Conservation (phyloP, 306 rosid genomes). For the Medicago ruthenica region DNA sequence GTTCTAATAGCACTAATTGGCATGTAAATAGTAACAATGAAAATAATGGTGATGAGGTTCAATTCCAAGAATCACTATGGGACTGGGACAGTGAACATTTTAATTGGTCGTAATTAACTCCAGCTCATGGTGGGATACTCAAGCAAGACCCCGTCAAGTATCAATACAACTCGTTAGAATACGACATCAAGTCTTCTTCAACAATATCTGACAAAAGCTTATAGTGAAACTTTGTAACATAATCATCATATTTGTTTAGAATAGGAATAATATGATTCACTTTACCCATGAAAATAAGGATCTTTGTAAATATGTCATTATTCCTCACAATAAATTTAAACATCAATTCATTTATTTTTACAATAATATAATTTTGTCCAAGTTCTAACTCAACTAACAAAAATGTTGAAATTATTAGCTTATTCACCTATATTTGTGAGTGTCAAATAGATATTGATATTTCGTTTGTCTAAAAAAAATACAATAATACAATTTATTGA, state of each 20-base stretch:
- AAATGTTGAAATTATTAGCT: no score
- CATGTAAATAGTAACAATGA: slow-evolving; percentile 23
- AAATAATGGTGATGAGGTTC: background rate
- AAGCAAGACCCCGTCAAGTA: slow-evolving; percentile 3
- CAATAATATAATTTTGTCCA: no score
- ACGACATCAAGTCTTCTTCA: background rate
- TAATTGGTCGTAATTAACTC: slow-evolving; percentile 46
- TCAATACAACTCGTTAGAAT: slow-evolving; percentile 1
- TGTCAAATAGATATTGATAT: no score
- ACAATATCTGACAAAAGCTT: background rate
- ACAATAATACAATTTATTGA: no score
- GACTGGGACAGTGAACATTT: slow-evolving; percentile 69
- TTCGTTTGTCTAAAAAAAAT: no score
- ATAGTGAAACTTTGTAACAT: slow-evolving; percentile 9
- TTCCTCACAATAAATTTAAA: no score
- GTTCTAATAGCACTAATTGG: slow-evolving; percentile 44
- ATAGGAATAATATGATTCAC: background rate
- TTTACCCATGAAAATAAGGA: background rate
- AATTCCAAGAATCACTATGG: slow-evolving; percentile 53
- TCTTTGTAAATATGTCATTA: no score
- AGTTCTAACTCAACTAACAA: no score
- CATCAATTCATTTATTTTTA: no score
- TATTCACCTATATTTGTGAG: no score
- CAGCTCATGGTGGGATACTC: slow-evolving; percentile 20
- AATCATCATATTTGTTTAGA: background rate